Conservation (phyloP, 1,284 basidiomycete genomes). For the Entoloma clypeatum region DNA sequence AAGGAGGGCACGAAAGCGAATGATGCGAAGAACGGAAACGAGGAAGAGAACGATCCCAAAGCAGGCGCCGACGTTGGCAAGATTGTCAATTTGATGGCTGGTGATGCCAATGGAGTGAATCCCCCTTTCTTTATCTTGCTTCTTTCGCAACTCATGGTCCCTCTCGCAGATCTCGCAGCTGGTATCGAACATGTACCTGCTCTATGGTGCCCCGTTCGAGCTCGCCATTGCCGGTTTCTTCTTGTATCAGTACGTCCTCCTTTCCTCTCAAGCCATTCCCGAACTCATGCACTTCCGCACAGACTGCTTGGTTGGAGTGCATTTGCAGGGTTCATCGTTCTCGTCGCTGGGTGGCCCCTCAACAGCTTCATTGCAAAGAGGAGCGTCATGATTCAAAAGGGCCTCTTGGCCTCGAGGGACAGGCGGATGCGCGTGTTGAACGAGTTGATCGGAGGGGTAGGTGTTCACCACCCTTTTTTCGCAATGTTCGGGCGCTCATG, state of each 20-base stretch:
- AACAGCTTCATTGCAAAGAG: constrained; percentile 64
- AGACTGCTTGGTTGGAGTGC: constrained; percentile 82
- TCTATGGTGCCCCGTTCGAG: constrained; percentile 79
- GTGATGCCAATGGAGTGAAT: constrained; percentile 53
- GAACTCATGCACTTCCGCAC: background rate
- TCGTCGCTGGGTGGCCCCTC: constrained; percentile 71
- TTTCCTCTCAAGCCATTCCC: constrained; percentile 6
- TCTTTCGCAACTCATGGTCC: constrained; percentile 29
- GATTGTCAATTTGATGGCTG: constrained; percentile 77
- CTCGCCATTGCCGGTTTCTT: constrained; percentile 72
- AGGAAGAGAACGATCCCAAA: constrained; percentile 40
- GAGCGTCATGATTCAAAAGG: constrained; percentile 69
- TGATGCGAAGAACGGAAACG: constrained; percentile 37
- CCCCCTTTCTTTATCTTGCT: background rate
- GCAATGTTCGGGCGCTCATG: constrained; percentile 17
- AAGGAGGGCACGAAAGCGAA: constrained; percentile 42
- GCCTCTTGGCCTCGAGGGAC: constrained; percentile 71
- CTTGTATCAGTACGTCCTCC: constrained; percentile 66
- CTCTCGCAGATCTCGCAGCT: constrained; percentile 42
- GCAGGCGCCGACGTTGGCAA: constrained; percentile 71
- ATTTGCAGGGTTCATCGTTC: constrained; percentile 81
- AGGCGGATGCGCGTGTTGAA: constrained; percentile 83
- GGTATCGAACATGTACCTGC: constrained; percentile 51
- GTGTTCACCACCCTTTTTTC: constrained; percentile 52
- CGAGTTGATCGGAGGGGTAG: constrained; percentile 74